Conservation (phyloP, 163 green algal species). For the Scenedesmus sp. region DNA sequence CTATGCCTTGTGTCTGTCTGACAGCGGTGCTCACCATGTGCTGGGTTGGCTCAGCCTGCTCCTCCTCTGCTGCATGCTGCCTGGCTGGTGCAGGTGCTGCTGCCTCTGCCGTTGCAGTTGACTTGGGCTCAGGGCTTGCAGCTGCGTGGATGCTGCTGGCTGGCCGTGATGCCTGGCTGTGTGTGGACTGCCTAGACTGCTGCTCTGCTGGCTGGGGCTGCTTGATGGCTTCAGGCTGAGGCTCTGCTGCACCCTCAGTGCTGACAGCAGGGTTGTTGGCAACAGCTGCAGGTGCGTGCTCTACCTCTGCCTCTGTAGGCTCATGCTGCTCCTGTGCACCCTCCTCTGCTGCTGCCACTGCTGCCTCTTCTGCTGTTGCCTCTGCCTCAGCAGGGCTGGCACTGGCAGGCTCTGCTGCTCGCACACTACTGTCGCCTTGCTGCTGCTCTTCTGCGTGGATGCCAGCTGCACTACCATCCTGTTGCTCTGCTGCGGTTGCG, state of each 20-base stretch:
- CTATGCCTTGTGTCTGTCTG: neutral
- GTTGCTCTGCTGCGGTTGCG: neutral
- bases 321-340: neutral
- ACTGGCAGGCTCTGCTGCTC: neutral
- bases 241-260: neutral
- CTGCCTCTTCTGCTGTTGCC: conserved; percentile 10
- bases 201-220: neutral
- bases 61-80: neutral
- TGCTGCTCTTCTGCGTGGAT: neutral
- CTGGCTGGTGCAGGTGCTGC: neutral
- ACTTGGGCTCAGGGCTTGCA: neutral
- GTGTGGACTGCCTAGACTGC: conserved; percentile 5
- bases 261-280: neutral
- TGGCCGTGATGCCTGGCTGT: neutral
- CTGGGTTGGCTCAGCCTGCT: neutral
- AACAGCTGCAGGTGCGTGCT: neutral
- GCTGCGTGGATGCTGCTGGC: neutral
- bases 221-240: neutral
- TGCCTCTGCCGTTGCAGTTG: neutral
- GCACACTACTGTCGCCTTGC: neutral
- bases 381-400: neutral
- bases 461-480: neutral
- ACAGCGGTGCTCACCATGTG: neutral
- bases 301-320: conserved; percentile 7
- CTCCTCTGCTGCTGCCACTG: neutral